Conservation (phyloP, 169 alveolate genomes). For the Plasmodium adleri region DNA sequence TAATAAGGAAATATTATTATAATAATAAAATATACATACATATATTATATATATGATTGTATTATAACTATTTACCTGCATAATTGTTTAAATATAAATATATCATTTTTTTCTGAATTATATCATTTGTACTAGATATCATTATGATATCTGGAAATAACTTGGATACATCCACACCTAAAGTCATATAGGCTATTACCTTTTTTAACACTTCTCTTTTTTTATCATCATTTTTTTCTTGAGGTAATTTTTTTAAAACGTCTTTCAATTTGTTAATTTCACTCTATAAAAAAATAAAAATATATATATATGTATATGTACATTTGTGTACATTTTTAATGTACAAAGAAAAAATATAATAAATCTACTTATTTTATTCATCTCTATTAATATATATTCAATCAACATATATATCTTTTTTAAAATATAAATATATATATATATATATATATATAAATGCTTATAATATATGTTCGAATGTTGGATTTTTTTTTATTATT, state of each 20-base stretch:
- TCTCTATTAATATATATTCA: neutral
- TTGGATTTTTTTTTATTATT: constrained; percentile 38
- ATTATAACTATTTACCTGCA: constrained; percentile 78
- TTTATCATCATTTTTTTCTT: constrained; percentile 77
- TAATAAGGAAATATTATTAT: neutral
- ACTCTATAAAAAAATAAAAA: constrained; percentile 25
- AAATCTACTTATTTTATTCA: neutral
- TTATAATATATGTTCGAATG: constrained; percentile 47
- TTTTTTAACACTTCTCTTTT: constrained; percentile 89
- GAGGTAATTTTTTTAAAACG: constrained; percentile 71
- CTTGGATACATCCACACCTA: constrained; percentile 97
- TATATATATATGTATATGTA: constrained; percentile 7
- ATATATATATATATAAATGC: neutral
- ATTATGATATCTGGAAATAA: constrained; percentile 97
- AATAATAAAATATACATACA: neutral
- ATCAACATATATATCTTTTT: neutral
- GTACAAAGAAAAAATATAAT: no score
- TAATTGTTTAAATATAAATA: constrained; percentile 96
- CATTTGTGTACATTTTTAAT: neutral
- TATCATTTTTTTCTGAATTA: constrained; percentile 99
- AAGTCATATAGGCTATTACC: constrained; percentile 90
- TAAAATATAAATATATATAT: constrained; percentile 3
- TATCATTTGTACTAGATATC: constrained; percentile 96
- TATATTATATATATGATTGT: neutral
- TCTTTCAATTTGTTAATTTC: constrained; percentile 75